These are phyloP conservation scores for Sporothrix brunneoviolacea DNA, from an alignment of 2,329 filamentous ascomycete species.

Conservation along the genomic window DNA sequence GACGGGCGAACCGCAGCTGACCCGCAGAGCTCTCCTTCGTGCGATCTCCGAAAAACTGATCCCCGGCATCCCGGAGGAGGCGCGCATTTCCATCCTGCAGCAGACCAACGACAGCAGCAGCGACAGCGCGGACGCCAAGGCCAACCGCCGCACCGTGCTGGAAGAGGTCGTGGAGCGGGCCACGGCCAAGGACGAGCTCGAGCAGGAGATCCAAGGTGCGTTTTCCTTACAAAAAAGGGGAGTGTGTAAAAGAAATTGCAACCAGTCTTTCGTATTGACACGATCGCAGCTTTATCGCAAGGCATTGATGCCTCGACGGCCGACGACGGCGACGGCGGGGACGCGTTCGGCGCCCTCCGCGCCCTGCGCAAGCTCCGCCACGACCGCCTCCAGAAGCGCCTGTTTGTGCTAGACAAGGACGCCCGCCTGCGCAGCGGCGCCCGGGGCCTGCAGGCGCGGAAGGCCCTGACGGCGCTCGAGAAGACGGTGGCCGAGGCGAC, in stretches of 20 bases:
- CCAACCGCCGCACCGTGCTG: slow-evolving; percentile 41
- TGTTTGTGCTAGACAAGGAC: slow-evolving; percentile 67
- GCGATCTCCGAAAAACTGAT: slow-evolving; percentile 74
- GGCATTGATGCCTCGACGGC: slow-evolving; percentile 7
- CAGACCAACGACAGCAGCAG: slow-evolving; percentile 49
- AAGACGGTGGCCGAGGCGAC: slow-evolving; percentile 55
- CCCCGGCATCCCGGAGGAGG: slow-evolving; percentile 63
- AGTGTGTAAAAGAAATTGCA: no score
- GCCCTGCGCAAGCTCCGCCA: slow-evolving; percentile 57
- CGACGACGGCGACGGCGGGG: slow-evolving; percentile 1
- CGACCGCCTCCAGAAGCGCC: slow-evolving; percentile 52
- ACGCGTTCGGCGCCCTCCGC: slow-evolving; percentile 47
- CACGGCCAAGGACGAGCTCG: slow-evolving; percentile 48
- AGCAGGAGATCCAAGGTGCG: slow-evolving; percentile 45
- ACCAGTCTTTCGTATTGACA: background rate
- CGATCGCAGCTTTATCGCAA: background rate
- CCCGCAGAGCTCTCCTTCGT: slow-evolving; percentile 55
- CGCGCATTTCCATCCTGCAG: slow-evolving; percentile 61
- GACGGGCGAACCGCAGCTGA: no score
- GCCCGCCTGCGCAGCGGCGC: slow-evolving; percentile 68
- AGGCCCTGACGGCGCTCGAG: slow-evolving; percentile 63
- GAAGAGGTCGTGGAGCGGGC: slow-evolving; percentile 62
- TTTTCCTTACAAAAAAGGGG: no score
- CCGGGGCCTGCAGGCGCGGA: slow-evolving; percentile 67
- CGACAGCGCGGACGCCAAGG: slow-evolving; percentile 20